Percentiles rank a stretch among this genome's conserved stretches.
Conservation (phyloP, 208 protist genomes). For the Tritrichomonas musculus region DNA sequence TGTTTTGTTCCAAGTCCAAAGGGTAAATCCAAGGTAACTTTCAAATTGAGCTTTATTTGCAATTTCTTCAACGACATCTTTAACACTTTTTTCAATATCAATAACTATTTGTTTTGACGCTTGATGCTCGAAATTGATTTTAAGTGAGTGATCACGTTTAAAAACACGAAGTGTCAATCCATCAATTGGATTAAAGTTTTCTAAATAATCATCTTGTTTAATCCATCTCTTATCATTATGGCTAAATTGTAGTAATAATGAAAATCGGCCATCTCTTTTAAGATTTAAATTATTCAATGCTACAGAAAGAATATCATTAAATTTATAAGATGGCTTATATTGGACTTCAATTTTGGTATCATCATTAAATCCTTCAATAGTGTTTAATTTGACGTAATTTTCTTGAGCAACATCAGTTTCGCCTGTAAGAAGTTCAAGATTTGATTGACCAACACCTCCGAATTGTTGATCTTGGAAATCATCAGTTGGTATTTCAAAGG, state of each 20-base stretch:
- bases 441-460: too few relatives aligned
- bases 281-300: neutral
- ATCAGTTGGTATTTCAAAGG: neutral
- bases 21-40: neutral
- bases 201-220: neutral
- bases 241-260: neutral
- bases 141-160: neutral
- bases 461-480: too few relatives aligned
- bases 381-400: too few relatives aligned
- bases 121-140: neutral
- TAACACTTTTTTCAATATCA: neutral
- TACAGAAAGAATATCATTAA: neutral
- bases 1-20: neutral
- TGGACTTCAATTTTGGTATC: too few relatives aligned
- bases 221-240: neutral
- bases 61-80: neutral
- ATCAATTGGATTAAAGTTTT: neutral
- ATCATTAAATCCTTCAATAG: too few relatives aligned
- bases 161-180: neutral
- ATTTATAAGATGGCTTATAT: neutral
- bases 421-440: too few relatives aligned
- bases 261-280: neutral
- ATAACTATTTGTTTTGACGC: neutral
- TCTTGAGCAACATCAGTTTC: too few relatives aligned
- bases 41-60: neutral